Percentiles rank a stretch among this genome's conserved stretches.
Evolutionary conservation across 192 early-diverging fungal species (phyloP).

Genomic region (Rhizophlyctis rosea): DNA sequence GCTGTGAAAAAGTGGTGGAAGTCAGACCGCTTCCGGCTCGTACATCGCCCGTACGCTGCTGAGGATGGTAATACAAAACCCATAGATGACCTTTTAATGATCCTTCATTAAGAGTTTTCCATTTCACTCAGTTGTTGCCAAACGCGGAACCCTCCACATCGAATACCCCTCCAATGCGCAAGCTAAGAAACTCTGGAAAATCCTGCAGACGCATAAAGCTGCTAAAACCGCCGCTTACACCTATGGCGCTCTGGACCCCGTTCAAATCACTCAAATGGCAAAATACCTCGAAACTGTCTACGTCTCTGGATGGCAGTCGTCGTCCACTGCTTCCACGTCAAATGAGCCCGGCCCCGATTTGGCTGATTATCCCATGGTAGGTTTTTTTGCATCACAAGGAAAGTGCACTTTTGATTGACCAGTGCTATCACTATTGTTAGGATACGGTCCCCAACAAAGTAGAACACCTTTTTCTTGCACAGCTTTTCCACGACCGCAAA

Average conservation of each 20-base stretch:
- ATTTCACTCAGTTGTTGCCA: conserved; percentile 64
- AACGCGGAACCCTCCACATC: conserved; percentile 76
- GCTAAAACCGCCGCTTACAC: conserved; percentile 83
- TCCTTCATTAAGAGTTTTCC: neutral
- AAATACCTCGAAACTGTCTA: conserved; percentile 96
- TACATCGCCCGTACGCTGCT: conserved; percentile 78
- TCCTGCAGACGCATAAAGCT: conserved; percentile 74
- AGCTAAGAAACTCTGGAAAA: conserved; percentile 91
- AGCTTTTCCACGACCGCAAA: conserved; percentile 95
- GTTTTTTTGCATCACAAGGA: conserved; percentile 19
- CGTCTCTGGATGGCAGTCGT: conserved; percentile 98
- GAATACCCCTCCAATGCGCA: conserved; percentile 78
- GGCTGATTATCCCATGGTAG: conserved; percentile 98
- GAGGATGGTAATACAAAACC: conserved; percentile 36
- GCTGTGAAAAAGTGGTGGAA: conserved; percentile 88
- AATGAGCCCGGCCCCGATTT: conserved; percentile 98
- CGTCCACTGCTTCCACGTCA: conserved; percentile 88
- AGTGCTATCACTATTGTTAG: no score
- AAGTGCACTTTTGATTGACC: conserved; percentile 4
- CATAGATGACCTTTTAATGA: neutral
- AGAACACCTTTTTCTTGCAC: conserved; percentile 95
- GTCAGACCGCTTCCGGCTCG: conserved; percentile 73
- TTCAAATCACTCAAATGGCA: conserved; percentile 95
- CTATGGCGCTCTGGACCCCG: conserved; percentile 91
- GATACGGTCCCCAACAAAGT: conserved; percentile 95